Percentiles rank a stretch among this genome's conserved stretches.
These are phyloP conservation scores for Candida chauliodis DNA, from an alignment of 805 yeast species.

Conservation along the genomic window DNA sequence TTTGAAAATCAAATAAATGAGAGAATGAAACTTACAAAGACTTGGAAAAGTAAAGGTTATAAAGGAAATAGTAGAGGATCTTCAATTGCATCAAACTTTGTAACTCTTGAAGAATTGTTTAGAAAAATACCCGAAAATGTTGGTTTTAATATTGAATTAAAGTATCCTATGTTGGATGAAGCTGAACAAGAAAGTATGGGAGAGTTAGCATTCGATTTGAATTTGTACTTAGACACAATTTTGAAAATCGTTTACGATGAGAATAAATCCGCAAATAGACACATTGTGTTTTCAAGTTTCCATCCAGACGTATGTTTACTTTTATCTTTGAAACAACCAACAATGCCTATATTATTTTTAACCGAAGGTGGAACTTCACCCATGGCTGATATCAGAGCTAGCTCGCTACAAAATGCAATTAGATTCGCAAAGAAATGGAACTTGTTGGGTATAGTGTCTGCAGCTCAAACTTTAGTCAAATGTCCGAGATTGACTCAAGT, in stretches of 20 bases:
- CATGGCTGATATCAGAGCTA: constrained; percentile 91
- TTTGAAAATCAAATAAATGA: constrained; percentile 41
- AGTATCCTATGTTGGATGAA: constrained; percentile 94
- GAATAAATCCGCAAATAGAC: constrained; percentile 65
- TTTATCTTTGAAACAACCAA: constrained; percentile 86
- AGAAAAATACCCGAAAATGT: constrained; percentile 75
- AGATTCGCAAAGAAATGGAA: constrained; percentile 91
- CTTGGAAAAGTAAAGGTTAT: constrained; percentile 80
- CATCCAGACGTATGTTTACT: constrained; percentile 90
- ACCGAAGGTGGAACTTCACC: constrained; percentile 81
- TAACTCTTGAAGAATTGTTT: constrained; percentile 81
- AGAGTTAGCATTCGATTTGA: constrained; percentile 75
- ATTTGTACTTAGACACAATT: constrained; percentile 85
- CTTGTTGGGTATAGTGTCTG: constrained; percentile 85
- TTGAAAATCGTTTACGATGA: constrained; percentile 72
- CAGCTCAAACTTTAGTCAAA: constrained; percentile 78
- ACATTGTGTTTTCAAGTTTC: constrained; percentile 86
- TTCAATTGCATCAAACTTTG: constrained; percentile 87
- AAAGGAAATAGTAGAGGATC: constrained; percentile 92
- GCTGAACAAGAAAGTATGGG: constrained; percentile 88
- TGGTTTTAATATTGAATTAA: constrained; percentile 92
- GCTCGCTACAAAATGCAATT: constrained; percentile 85
- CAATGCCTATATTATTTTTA: constrained; percentile 83
- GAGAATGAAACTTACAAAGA: constrained; percentile 82
- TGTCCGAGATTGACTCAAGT: constrained; percentile 88